phyloP scores from a whole-genome alignment of 371 early-diverging fungal species.

The Funneliformis caledonium region DNA sequence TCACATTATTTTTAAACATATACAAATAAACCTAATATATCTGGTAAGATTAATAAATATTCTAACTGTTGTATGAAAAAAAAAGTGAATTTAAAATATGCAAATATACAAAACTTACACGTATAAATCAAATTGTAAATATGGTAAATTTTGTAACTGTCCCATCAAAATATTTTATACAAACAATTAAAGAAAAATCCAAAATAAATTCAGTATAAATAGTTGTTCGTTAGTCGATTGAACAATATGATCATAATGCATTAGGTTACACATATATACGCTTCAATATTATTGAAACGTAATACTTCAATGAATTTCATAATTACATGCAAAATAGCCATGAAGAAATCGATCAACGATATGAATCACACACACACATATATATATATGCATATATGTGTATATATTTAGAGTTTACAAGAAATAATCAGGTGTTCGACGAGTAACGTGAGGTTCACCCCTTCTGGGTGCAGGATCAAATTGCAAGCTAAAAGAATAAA shows the following conservation, averaged over 20 bases:
- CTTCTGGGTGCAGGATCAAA: slow-evolving; percentile 99
- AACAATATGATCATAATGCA: background rate
- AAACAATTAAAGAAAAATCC: background rate
- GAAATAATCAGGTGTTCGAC: slow-evolving; percentile 99
- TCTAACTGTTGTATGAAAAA: background rate
- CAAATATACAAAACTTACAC: background rate
- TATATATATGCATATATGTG: too few species aligned
- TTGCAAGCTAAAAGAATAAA: slow-evolving; percentile 72
- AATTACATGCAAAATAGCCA: too few species aligned
- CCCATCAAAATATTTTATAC: background rate
- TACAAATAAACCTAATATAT: background rate
- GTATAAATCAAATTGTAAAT: background rate
- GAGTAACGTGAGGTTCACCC: slow-evolving; percentile 97
- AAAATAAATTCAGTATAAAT: background rate
- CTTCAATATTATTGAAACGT: too few species aligned
- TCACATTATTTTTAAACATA: background rate
- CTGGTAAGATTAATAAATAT: background rate
- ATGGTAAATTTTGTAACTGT: background rate
- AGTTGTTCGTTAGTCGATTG: background rate
- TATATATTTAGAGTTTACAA: slow-evolving; percentile 58
- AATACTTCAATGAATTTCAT: background rate
- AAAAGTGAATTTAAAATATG: background rate
- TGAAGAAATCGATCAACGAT: background rate
- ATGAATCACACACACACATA: too few species aligned
- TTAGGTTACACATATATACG: background rate